Conservation (phyloP, 345 rosid genomes). For the Chamaenerion angustifolium region DNA sequence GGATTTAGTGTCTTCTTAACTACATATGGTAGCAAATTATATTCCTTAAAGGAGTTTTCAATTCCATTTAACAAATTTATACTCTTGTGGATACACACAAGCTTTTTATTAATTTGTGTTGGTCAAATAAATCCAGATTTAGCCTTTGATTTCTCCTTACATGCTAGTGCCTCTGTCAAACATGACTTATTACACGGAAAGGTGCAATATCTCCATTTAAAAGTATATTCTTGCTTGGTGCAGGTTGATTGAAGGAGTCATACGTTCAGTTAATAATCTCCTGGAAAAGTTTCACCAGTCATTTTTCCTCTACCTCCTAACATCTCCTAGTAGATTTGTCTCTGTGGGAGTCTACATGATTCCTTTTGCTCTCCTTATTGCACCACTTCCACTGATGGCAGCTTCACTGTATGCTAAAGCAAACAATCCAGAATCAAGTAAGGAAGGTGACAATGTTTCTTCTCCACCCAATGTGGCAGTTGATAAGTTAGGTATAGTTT, state of each 20-base stretch:
- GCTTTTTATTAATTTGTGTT: no score
- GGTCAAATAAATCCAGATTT: no score
- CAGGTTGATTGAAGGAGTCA: slow-evolving; percentile 91
- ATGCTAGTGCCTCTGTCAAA: no score
- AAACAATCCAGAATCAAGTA: slow-evolving; percentile 18
- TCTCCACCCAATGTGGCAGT: slow-evolving; percentile 2
- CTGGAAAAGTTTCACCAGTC: slow-evolving; percentile 98
- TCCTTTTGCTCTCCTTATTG: slow-evolving; percentile 76
- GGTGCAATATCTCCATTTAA: no score
- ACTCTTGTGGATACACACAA: no score
- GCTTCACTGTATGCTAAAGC: slow-evolving; percentile 68
- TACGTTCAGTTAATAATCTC: slow-evolving; percentile 84
- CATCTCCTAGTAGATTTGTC: slow-evolving; percentile 75
- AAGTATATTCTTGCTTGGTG: slow-evolving; percentile 12
- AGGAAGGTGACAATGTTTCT: slow-evolving; percentile 13
- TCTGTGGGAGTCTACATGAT: slow-evolving; percentile 97
- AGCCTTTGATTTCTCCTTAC: no score
- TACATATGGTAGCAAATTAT: no score
- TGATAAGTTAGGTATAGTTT: slow-evolving; percentile 12
- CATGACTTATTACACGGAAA: no score
- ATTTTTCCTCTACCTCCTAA: slow-evolving; percentile 72
- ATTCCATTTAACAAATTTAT: no score
- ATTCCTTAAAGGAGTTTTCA: no score
- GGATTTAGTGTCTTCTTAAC: no score
- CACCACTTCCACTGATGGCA: slow-evolving; percentile 79